Evolutionary conservation across 805 yeast genomes (phyloP), one percentile per base, ranked within the genome.

Genomic region (Metschnikowia borealis): DNA sequence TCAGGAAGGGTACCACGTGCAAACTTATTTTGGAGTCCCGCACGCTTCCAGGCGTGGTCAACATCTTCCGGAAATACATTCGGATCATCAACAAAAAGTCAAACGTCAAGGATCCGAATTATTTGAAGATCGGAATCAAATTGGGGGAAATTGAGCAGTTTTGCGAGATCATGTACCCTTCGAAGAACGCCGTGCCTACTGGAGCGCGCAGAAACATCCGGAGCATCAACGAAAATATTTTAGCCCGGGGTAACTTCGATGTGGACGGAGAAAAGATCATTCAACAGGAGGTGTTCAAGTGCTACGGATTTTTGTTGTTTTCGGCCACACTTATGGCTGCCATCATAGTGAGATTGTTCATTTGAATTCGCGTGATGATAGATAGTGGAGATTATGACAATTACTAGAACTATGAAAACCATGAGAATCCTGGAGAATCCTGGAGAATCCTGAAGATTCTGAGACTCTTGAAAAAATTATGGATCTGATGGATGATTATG

Each of bases 81-180:
- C 82, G 85, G 62, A 75, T 74, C 46, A 90, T 94, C 60, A 94
- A 91, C 68, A 85, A 82, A 56, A 83, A 85, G 67, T 81, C 92
- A 44, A 78, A 81, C 13, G 94, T 91, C 32, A 71, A 77, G 35
- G 98, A 92, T 71, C 96, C 96, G 54, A 86, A 86, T 71, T 92
- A 88, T 69, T 74, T 91, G 62, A 80, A 83, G 53, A 80, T 94
- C 57, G 96, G 95, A 60, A 81, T 89, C 56, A 81, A 82, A 56
- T 87, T 96, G 67, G 96, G 94, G 47, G 86, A 87, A 67, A 82
- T 94, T 56, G 96, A 89, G 62, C 96, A 88, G 71, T 86, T 82
- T 68, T 84, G 92, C 61, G 96, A 92, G 65, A 74, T 75, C 46
- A 75, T 87, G 79, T 82, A 83, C 64, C 94, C 91, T 5, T 74